A percentile compares a stretch with the other conserved stretches of the same genome.
Conservation (phyloP, 257 asterid genomes). For the Lantana camara region DNA sequence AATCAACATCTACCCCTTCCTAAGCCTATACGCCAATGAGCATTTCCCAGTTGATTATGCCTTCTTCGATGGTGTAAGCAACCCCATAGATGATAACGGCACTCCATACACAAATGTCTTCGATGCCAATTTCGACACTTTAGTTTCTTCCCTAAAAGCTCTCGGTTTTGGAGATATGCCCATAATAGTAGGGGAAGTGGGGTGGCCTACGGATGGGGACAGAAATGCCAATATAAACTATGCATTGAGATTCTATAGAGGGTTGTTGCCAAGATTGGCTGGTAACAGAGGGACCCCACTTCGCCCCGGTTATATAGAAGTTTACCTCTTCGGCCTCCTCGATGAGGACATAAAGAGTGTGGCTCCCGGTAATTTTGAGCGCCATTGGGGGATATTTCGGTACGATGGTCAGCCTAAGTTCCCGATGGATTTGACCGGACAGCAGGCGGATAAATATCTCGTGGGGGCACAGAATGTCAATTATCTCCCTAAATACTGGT, state of each 20-base stretch:
- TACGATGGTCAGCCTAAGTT: constrained; percentile 87
- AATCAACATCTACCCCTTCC: constrained; percentile 68
- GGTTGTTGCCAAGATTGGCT: constrained; percentile 65
- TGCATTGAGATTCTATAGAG: constrained; percentile 65
- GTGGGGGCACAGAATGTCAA: constrained; percentile 58
- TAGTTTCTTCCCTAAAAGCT: constrained; percentile 63
- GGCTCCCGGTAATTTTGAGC: constrained; percentile 78
- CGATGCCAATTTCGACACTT: constrained; percentile 79
- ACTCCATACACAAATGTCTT: constrained; percentile 63
- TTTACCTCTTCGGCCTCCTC: constrained; percentile 77
- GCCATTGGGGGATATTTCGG: constrained; percentile 82
- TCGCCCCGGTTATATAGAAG: constrained; percentile 64
- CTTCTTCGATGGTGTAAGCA: constrained; percentile 65
- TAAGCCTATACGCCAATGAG: constrained; percentile 67
- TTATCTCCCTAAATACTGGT: constrained; percentile 65
- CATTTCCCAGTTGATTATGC: constrained; percentile 76
- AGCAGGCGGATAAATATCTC: constrained; percentile 46
- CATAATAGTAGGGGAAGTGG: constrained; percentile 77
- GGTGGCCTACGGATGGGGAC: constrained; percentile 85
- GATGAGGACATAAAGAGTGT: constrained; percentile 77
- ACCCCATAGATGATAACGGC: constrained; percentile 57
- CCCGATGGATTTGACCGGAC: constrained; percentile 68
- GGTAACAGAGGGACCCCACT: constrained; percentile 75
- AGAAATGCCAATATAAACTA: constrained; percentile 53
- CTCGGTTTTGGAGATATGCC: constrained; percentile 59